A percentile compares a stretch with the other conserved stretches of the same genome.
Evolutionary conservation across 1,139 yeast species (phyloP).

Genomic region (Arxiozyma heterogenica): DNA sequence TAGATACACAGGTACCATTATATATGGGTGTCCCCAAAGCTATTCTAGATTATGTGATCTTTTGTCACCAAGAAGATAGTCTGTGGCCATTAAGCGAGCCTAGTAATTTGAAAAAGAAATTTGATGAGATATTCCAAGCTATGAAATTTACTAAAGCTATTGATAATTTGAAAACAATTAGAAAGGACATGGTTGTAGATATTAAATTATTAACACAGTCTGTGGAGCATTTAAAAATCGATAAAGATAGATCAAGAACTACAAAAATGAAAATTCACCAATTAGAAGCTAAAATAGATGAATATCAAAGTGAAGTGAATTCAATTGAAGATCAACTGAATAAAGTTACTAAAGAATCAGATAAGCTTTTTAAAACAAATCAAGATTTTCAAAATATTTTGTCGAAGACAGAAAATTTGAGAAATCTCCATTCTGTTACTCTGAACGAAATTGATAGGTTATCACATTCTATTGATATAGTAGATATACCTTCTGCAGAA

Average conservation of each 20-base stretch:
- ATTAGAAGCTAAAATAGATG: constrained; percentile 39
- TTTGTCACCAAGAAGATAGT: constrained; percentile 96
- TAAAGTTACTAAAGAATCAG: constrained; percentile 48
- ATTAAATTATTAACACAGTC: constrained; percentile 69
- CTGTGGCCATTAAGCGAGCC: constrained; percentile 97
- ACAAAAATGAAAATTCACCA: constrained; percentile 42
- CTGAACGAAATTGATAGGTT: constrained; percentile 44
- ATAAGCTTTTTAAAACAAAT: constrained; percentile 59
- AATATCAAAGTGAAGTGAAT: constrained; percentile 43
- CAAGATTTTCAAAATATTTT: constrained; percentile 73
- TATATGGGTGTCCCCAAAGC: constrained; percentile 84
- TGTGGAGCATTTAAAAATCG: constrained; percentile 65
- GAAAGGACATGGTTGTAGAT: constrained; percentile 69
- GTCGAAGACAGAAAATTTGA: constrained; percentile 52
- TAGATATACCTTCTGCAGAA: constrained; percentile 42
- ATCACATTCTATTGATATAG: constrained; percentile 36
- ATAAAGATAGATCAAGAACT: constrained; percentile 61
- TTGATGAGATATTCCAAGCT: constrained; percentile 95
- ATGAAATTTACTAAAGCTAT: constrained; percentile 85
- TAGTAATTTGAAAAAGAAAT: constrained; percentile 73
- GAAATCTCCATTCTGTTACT: constrained; percentile 39
- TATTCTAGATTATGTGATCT: constrained; percentile 81
- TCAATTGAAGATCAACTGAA: constrained; percentile 43
- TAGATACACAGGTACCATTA: constrained; percentile 72
- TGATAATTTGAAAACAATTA: constrained; percentile 63